These are phyloP conservation scores for Gynostemma pentaphyllum DNA, from an alignment of 306 rosid genomes.

Conservation along the genomic window DNA sequence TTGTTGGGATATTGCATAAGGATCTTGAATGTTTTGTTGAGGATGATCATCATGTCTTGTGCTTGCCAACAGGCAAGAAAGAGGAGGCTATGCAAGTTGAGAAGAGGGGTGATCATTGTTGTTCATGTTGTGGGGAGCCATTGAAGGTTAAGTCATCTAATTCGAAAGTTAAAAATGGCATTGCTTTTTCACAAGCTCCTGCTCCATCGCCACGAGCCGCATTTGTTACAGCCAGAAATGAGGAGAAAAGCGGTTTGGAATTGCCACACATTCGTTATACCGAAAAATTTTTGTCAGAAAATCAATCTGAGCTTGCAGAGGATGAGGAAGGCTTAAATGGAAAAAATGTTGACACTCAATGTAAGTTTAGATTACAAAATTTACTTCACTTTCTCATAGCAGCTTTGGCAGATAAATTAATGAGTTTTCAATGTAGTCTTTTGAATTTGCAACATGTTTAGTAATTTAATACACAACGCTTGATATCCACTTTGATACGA, in stretches of 20 bases:
- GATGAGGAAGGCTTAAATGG: slow-evolving; percentile 22
- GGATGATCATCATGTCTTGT: slow-evolving; percentile 25
- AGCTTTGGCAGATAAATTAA: too few relatives aligned
- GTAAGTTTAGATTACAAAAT: slow-evolving; percentile 17
- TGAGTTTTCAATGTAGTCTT: too few relatives aligned
- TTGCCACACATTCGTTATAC: slow-evolving; percentile 33
- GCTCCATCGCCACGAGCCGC: slow-evolving; percentile 67
- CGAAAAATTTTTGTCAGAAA: slow-evolving; percentile 25
- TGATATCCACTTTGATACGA: too few relatives aligned
- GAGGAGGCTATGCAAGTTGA: background rate
- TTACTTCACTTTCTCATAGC: background rate
- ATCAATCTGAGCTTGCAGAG: slow-evolving; percentile 24
- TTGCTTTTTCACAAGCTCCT: slow-evolving; percentile 29
- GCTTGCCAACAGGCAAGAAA: slow-evolving; percentile 3
- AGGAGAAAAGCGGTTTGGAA: slow-evolving; percentile 24
- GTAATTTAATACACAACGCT: too few relatives aligned
- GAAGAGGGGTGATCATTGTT: background rate
- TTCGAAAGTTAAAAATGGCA: slow-evolving; percentile 24
- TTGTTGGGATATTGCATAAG: slow-evolving; percentile 72
- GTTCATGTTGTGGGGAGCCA: slow-evolving; percentile 72
- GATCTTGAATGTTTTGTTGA: slow-evolving; percentile 66
- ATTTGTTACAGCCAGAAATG: background rate
- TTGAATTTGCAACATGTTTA: too few relatives aligned
- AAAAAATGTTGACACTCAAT: slow-evolving; percentile 11
- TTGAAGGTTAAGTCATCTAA: slow-evolving; percentile 33